phyloP scores from a whole-genome alignment of 106 monocot genomes.

The Dactylorhiza incarnata region DNA sequence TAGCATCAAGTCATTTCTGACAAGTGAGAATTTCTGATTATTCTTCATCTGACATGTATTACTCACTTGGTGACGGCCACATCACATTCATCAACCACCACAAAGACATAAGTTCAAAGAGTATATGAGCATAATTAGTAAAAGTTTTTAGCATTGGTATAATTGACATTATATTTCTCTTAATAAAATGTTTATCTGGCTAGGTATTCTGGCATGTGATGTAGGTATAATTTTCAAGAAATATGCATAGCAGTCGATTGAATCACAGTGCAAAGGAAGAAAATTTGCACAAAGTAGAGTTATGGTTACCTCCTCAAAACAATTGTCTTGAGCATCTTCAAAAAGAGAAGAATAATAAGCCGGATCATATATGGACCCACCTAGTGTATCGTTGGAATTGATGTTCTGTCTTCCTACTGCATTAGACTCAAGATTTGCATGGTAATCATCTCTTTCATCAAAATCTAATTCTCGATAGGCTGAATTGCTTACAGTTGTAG shows the following conservation, averaged over 20 bases:
- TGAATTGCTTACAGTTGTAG: constrained; percentile 22
- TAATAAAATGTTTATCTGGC: background rate
- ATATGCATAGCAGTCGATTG: background rate
- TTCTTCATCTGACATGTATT: too few species aligned
- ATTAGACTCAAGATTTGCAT: constrained; percentile 25
- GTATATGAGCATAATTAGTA: background rate
- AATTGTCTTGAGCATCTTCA: constrained; percentile 34
- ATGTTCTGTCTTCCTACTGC: constrained; percentile 29
- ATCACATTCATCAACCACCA: background rate
- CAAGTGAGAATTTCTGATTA: too few species aligned
- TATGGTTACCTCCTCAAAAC: background rate
- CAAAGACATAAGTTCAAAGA: background rate
- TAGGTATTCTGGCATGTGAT: background rate
- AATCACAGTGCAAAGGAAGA: background rate
- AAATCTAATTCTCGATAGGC: constrained; percentile 27
- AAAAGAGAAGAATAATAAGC: constrained; percentile 44
- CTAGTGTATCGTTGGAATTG: constrained; percentile 28
- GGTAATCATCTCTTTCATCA: constrained; percentile 31
- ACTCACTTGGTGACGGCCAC: background rate
- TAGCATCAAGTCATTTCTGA: too few species aligned
- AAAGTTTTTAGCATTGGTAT: background rate
- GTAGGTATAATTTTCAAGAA: background rate
- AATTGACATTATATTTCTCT: background rate
- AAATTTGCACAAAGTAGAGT: background rate
- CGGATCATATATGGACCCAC: constrained; percentile 42